phyloP scores from a whole-genome alignment of 176 grass and related monocot species.

The Oryza meridionalis region DNA sequence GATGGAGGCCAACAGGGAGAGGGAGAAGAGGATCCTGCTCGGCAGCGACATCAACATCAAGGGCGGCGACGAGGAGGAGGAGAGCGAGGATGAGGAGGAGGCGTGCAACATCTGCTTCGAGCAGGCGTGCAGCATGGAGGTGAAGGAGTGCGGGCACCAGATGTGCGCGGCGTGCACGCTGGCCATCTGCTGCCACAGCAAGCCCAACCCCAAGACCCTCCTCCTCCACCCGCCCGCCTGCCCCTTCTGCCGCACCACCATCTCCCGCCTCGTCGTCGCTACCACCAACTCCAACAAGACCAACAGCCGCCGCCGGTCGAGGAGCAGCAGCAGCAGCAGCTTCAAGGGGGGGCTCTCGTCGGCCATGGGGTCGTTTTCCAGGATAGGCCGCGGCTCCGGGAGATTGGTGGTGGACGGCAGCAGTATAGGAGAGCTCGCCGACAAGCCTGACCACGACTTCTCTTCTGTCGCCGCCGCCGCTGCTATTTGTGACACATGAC shows the following conservation, averaged over 20 bases:
- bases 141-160: conserved; percentile 87
- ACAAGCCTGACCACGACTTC: conserved; percentile 15
- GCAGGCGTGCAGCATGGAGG: conserved; percentile 82
- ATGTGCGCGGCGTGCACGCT: conserved; percentile 94
- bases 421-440: neutral
- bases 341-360: conserved; percentile 77
- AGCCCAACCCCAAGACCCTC: conserved; percentile 64
- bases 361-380: conserved; percentile 51
- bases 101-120: conserved; percentile 95
- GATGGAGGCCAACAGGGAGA: conserved; percentile 61
- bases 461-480: neutral
- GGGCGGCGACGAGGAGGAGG: neutral
- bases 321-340: conserved; percentile 65
- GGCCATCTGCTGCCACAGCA: conserved; percentile 94
- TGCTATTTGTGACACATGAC: neutral
- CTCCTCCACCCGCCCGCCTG: conserved; percentile 57
- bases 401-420: neutral
- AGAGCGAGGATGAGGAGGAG: conserved; percentile 45
- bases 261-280: conserved; percentile 73
- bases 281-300: conserved; percentile 35
- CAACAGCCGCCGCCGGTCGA: conserved; percentile 44
- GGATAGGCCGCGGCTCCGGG: conserved; percentile 50
- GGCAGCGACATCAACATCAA: too few relatives aligned
- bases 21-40: conserved; percentile 63
- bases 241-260: conserved; percentile 90